phyloP scores from a whole-genome alignment of 192 early-diverging fungal species.

The Coemansia sp. region DNA sequence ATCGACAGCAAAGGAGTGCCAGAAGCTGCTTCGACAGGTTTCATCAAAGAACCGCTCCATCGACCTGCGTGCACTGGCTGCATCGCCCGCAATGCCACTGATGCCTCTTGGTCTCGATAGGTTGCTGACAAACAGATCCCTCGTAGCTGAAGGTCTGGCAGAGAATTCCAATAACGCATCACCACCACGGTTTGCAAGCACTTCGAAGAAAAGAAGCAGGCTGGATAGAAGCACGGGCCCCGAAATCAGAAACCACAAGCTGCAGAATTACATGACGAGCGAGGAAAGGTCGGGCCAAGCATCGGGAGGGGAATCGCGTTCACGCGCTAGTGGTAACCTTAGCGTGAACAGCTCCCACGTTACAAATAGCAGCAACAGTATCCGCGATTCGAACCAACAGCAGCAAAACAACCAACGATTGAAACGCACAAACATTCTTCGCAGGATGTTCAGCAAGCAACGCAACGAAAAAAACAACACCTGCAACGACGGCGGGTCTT shows the following conservation, averaged over 20 bases:
- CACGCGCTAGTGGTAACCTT: too few species aligned
- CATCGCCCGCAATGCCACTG: background rate
- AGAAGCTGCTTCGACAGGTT: conserved; percentile 26
- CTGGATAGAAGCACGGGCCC: too few species aligned
- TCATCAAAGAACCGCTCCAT: conserved; percentile 14
- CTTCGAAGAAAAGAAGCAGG: too few species aligned
- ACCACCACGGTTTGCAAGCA: too few species aligned
- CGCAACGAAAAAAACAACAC: conserved; percentile 15
- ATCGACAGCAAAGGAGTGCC: conserved; percentile 31
- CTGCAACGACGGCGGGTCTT: background rate
- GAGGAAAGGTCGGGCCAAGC: too few species aligned
- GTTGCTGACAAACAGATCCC: background rate
- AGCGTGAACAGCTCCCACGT: background rate
- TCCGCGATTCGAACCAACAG: background rate
- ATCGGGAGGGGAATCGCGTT: too few species aligned
- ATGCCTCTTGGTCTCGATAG: background rate
- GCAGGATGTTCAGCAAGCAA: conserved; percentile 53
- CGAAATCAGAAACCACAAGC: too few species aligned
- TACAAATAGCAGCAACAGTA: background rate
- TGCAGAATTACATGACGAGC: too few species aligned
- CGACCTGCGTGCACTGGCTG: conserved; percentile 14
- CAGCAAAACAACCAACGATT: background rate
- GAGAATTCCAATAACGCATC: too few species aligned
- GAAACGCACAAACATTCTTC: conserved; percentile 32
- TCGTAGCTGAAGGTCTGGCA: background rate